phyloP scores from a whole-genome alignment of 441 rosid genomes.

The Mallotus repandus region DNA sequence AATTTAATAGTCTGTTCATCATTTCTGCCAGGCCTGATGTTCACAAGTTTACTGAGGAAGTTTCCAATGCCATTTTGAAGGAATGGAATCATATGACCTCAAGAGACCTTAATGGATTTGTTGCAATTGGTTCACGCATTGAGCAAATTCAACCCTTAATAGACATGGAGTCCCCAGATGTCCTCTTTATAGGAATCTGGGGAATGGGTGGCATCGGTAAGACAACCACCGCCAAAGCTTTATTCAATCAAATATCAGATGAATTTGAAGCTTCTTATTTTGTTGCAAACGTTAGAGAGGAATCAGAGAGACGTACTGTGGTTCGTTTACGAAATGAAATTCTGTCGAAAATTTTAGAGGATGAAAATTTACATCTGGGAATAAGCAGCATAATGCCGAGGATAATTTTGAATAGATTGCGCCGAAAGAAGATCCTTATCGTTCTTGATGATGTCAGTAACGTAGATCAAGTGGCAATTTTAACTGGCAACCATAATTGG shows the following conservation, averaged over 20 bases:
- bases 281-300: conserved; percentile 19
- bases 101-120: conserved; percentile 14
- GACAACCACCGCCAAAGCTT: conserved; percentile 18
- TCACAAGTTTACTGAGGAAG: conserved; percentile 9
- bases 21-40: conserved; percentile 14
- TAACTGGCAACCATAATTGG: conserved; percentile 22
- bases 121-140: conserved; percentile 10
- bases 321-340: conserved; percentile 14
- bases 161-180: conserved; percentile 2
- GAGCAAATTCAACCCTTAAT: conserved; percentile 4
- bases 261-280: conserved; percentile 14
- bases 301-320: conserved; percentile 4
- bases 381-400: conserved; percentile 13
- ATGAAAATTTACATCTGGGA: conserved; percentile 8
- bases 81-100: conserved; percentile 3
- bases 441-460: conserved; percentile 21
- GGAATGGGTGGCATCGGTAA: conserved; percentile 30
- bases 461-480: conserved; percentile 12
- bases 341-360: conserved; percentile 16
- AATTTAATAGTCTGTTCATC: neutral
- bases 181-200: conserved; percentile 10
- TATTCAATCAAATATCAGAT: conserved; percentile 4
- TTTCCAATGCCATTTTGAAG: conserved; percentile 1
- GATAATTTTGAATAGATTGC: conserved; percentile 14
- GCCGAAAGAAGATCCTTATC: conserved; percentile 10